These are phyloP conservation scores for Stromatinia cepivora DNA, from an alignment of 2,329 filamentous ascomycete species.

Conservation along the genomic window DNA sequence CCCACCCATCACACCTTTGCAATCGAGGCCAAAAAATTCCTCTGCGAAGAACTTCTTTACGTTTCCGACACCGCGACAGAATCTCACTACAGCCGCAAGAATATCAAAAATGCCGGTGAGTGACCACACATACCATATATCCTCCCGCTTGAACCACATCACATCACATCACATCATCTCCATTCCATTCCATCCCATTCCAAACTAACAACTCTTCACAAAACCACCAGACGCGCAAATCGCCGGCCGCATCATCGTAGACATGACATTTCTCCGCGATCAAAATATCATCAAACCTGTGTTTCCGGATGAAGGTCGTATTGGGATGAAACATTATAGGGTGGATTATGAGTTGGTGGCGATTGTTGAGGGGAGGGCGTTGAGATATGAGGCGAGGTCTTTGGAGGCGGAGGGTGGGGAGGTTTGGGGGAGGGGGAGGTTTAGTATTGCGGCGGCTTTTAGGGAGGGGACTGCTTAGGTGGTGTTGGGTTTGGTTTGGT, in stretches of 20 bases:
- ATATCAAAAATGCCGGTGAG: slow-evolving; percentile 26
- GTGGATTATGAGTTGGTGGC: slow-evolving; percentile 30
- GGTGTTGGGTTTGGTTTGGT: background rate
- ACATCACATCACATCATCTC: background rate
- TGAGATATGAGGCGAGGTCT: slow-evolving; percentile 31
- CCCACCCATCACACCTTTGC: slow-evolving; percentile 25
- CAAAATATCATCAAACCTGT: slow-evolving; percentile 23
- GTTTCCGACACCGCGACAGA: slow-evolving; percentile 27
- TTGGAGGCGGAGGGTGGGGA: slow-evolving; percentile 18
- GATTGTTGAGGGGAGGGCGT: slow-evolving; percentile 29
- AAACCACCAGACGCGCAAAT: slow-evolving; percentile 26
- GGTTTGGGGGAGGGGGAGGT: slow-evolving; percentile 14
- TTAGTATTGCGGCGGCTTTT: slow-evolving; percentile 34
- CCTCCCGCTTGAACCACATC: too few species aligned
- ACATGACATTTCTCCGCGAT: slow-evolving; percentile 31
- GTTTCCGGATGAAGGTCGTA: background rate
- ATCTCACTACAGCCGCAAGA: slow-evolving; percentile 21
- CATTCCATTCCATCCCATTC: background rate
- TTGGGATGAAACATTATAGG: slow-evolving; percentile 22
- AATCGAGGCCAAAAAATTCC: slow-evolving; percentile 18
- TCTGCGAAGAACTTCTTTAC: slow-evolving; percentile 31
- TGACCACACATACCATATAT: background rate
- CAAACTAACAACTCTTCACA: background rate
- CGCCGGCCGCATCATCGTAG: slow-evolving; percentile 27
- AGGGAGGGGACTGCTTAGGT: slow-evolving; percentile 24